Evolutionary conservation across 371 early-diverging fungal species (phyloP).

Genomic region (Actinomortierella ambigua): DNA sequence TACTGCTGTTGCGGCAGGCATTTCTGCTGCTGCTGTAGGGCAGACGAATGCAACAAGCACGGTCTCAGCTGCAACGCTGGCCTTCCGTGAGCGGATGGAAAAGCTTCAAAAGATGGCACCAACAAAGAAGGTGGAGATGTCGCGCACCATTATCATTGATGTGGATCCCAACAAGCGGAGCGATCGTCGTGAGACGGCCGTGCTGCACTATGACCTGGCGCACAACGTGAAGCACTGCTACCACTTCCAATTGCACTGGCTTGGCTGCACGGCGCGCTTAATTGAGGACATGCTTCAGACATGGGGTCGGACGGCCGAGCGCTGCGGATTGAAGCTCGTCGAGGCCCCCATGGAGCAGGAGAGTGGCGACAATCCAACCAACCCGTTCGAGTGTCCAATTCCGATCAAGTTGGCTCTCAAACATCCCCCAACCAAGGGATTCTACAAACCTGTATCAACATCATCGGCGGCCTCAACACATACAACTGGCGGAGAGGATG

Average conservation of each 20-base stretch:
- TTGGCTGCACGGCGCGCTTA: constrained; percentile 90
- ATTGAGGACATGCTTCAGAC: constrained; percentile 86
- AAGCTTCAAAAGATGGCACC: constrained; percentile 29
- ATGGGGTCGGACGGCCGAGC: constrained; percentile 88
- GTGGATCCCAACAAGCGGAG: constrained; percentile 77
- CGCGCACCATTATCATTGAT: constrained; percentile 73
- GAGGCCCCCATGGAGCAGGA: constrained; percentile 92
- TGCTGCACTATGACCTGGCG: constrained; percentile 89
- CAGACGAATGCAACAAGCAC: too few species aligned
- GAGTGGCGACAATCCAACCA: constrained; percentile 66
- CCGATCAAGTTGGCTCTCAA: constrained; percentile 65
- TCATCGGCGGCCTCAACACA: constrained; percentile 11
- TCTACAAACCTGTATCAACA: constrained; percentile 43
- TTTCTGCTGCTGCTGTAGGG: not conserved
- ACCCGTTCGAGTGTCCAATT: constrained; percentile 90
- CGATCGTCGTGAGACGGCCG: constrained; percentile 81
- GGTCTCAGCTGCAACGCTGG: too few species aligned
- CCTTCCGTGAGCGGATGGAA: constrained; percentile 35
- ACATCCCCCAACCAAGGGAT: constrained; percentile 65
- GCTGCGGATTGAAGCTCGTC: constrained; percentile 88
- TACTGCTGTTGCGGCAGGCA: too few species aligned
- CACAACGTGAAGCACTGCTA: constrained; percentile 89
- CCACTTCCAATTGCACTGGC: constrained; percentile 95
- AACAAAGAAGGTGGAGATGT: constrained; percentile 51
- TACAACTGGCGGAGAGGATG: not conserved